phyloP scores from a whole-genome alignment of 345 rosid genomes.

The Turritis glabra region DNA sequence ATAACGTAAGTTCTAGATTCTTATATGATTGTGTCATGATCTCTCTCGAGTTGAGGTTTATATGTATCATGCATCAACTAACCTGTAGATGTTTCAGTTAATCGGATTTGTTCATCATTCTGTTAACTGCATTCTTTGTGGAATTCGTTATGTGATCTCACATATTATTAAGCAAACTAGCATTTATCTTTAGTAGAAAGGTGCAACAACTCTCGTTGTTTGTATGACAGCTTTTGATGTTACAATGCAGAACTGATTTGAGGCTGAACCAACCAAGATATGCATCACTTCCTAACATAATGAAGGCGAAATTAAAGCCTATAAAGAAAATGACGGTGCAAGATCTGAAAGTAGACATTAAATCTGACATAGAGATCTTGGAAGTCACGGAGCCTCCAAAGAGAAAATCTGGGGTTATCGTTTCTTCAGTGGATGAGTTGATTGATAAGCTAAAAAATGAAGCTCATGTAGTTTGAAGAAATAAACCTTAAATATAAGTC shows the following conservation, averaged over 20 bases:
- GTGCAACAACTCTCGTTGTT: background rate
- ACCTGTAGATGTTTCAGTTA: background rate
- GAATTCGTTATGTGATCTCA: background rate
- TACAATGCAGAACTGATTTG: slow-evolving; percentile 70
- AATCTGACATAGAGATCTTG: slow-evolving; percentile 64
- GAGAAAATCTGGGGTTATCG: slow-evolving; percentile 72
- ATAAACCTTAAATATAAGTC: background rate
- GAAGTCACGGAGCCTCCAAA: slow-evolving; percentile 77
- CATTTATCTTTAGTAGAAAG: background rate
- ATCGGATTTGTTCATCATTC: background rate
- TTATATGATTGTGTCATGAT: background rate
- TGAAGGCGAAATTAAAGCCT: slow-evolving; percentile 90
- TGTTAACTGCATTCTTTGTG: background rate
- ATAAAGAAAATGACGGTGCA: slow-evolving; percentile 67
- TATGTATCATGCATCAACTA: background rate
- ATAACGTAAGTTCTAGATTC: slow-evolving; percentile 56
- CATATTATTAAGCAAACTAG: background rate
- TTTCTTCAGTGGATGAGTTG: slow-evolving; percentile 73
- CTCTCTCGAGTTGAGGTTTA: background rate
- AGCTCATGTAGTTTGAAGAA: slow-evolving; percentile 65
- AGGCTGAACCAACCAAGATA: slow-evolving; percentile 94
- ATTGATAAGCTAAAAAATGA: slow-evolving; percentile 77
- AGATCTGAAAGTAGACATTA: slow-evolving; percentile 64
- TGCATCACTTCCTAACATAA: slow-evolving; percentile 91
- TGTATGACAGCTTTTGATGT: background rate